Conservation (phyloP, 2,329 filamentous ascomycete genomes). For the Byssoonygena ceratinophila region DNA sequence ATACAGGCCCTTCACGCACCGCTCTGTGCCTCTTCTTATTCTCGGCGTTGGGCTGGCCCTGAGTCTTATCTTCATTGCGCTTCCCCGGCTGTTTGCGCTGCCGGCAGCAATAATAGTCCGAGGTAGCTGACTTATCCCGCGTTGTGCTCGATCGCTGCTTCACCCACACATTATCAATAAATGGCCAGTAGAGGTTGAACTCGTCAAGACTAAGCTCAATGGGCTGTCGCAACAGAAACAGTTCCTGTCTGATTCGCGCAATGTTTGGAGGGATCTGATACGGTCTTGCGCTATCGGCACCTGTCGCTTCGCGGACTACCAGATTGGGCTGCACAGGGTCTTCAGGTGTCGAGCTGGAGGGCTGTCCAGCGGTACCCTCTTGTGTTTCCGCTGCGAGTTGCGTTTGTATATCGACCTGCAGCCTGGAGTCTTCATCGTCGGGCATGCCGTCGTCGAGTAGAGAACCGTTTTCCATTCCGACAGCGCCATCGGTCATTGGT, state of each 20-base stretch:
- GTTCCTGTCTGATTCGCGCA: slow-evolving; percentile 32
- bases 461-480: slow-evolving; percentile 11
- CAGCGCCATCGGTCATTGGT: slow-evolving; percentile 4
- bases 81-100: slow-evolving; percentile 33
- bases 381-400: slow-evolving; percentile 15
- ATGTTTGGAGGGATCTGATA: slow-evolving; percentile 37
- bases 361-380: neutral
- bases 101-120: slow-evolving; percentile 41
- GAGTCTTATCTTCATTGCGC: slow-evolving; percentile 2
- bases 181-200: slow-evolving; percentile 41
- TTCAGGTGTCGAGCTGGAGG: neutral
- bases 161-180: slow-evolving; percentile 43
- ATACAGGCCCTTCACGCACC: slow-evolving; percentile 37
- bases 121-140: slow-evolving; percentile 34
- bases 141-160: slow-evolving; percentile 36
- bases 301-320: slow-evolving; percentile 1
- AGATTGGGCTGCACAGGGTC: neutral
- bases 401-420: slow-evolving; percentile 18
- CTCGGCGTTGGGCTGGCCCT: slow-evolving; percentile 29
- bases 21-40: slow-evolving; percentile 40
- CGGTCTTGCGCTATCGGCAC: slow-evolving; percentile 1
- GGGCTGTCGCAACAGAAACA: slow-evolving; percentile 39
- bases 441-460: slow-evolving; percentile 1
- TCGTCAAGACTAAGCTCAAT: slow-evolving; percentile 39
- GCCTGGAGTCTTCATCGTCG: slow-evolving; percentile 15